Conservation (phyloP, 2,329 filamentous ascomycete species). For the Monosporascus sp. region DNA sequence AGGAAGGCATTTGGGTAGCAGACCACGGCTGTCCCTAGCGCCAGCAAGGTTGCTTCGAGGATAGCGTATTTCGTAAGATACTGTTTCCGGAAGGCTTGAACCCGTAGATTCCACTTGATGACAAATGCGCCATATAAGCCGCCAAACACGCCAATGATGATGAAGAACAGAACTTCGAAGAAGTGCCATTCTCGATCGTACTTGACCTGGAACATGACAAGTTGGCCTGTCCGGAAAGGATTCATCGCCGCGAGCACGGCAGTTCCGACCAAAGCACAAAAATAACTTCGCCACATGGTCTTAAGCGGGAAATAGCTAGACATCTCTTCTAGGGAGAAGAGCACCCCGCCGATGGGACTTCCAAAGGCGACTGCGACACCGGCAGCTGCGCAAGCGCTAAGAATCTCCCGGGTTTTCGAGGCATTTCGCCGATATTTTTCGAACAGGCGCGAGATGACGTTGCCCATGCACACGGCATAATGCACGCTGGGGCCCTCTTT, state of each 20-base stretch:
- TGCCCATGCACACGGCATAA: constrained; percentile 95
- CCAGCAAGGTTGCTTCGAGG: constrained; percentile 78
- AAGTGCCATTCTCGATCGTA: constrained; percentile 98
- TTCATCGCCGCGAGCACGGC: constrained; percentile 94
- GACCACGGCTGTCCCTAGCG: constrained; percentile 79
- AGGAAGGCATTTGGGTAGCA: constrained; percentile 96
- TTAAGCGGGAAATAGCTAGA: constrained; percentile 94
- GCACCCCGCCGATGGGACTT: constrained; percentile 90
- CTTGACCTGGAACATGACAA: constrained; percentile 98
- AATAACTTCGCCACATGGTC: constrained; percentile 97
- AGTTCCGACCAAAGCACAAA: constrained; percentile 92
- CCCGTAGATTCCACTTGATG: constrained; percentile 94
- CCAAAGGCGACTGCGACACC: constrained; percentile 96
- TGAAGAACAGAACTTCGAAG: constrained; percentile 90
- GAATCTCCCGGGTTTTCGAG: constrained; percentile 88
- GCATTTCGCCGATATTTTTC: constrained; percentile 88
- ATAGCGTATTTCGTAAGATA: constrained; percentile 81
- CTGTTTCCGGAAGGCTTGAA: constrained; percentile 88
- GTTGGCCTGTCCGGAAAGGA: constrained; percentile 89
- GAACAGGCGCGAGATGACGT: constrained; percentile 91
- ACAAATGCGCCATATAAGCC: constrained; percentile 94
- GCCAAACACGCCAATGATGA: constrained; percentile 86
- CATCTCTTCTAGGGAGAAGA: constrained; percentile 98
- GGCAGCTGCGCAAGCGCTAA: constrained; percentile 90
- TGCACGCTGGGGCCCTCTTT: constrained; percentile 99